Base-by-base conservation (phyloP, 495 filamentous ascomycete genomes). In the Trichoderma asperelloides region DNA sequence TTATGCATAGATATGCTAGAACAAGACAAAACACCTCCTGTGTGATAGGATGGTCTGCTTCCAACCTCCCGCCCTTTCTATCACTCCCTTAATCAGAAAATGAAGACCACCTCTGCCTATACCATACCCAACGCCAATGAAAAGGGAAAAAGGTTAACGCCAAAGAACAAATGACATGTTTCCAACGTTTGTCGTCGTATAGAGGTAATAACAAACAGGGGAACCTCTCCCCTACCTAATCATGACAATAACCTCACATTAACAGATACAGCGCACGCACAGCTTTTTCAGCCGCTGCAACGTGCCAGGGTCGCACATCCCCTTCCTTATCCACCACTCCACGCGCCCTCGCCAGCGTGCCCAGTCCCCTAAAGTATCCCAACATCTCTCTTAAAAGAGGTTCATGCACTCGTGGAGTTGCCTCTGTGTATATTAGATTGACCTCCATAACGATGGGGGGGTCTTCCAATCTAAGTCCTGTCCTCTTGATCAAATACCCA, bases 241-340 rank as follows among this genome's bases (percentile, higher is more conserved):
- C 16, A 28, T 5, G 21, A 39, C 3, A 28, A 51, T 13, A n/a
- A 51, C 0, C 57, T 80, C 70, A 86, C 83, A 86, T 84, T 66
- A 86, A 66, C 71, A 80, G 74, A 69, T 84, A 82, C 67, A 91
- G 71, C 43, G 77, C 86, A 70, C 83, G 79, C 6, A 82, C 84
- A 2, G 81, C 90, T 75, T 88, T 88, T 70, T 89, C 82, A 39
- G 88, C 92, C n/a, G 86, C 89, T 30, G 86, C 89, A 68, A 97
- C 81, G 82, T 97, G 93, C 89, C 91, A 94, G 27, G 93, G 93
- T 70, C 93, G 73, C 0, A 88, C 83, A 67, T 88, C 87, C 28
- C 74, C 77, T 62, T 86, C 86, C 23, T 81, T 79, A 62, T 87
- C 85, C 64, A 86, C 80, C 55, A 90, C 80, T 4, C 91, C 90